Base-by-base conservation (phyloP, 2,329 filamentous ascomycete genomes). In the Fusarium protoensiforme region DNA sequence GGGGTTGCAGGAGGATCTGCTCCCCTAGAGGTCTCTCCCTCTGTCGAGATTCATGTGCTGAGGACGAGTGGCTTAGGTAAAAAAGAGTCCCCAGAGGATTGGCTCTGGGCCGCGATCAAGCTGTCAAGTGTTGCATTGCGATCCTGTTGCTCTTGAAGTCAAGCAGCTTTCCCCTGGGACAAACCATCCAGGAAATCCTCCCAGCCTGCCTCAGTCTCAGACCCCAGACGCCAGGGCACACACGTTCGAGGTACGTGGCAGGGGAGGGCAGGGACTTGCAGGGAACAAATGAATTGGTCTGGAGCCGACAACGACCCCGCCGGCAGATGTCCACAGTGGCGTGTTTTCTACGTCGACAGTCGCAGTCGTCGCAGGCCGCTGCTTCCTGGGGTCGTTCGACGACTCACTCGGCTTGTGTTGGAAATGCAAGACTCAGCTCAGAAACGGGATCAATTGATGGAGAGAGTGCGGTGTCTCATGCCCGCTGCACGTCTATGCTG, bases 381-480 rank as follows among this genome's bases (percentile, higher is more conserved):
- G 20, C 27, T 20, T 10, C 35, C 46, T 46, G 22, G 51, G 27
- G 31, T 64, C 61, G 61, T 57, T 38, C 61, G 46, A 62, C 56
- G 51, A 48, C 39, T 58, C 46, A 29, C 57, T 60, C 18, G 38
- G 20, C 9, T 38, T 48, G 43, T 56, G n/a, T 51, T 13, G 29
- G 33, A 70, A 57, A 71, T 73, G 70, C 70, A 65, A 65, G 71
- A 71, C 57, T 73, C 70, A 43, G 63, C 54, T 51, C 71, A 73
- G 59, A 43, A 41, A 51, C 46, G 18, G 31, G 10, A 14, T 62
- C 29, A 31, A 58, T 71, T 62, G 51, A 71, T 41, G 51, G 7
- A 31, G 20, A 41, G 29, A 57, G 18, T 24, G 20, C 10, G 33
- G 20, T 39, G 41, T 61, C 36, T 61, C 33, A 61, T 51, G 62